Evolutionary conservation across 805 yeast genomes (phyloP), one percentile per base, ranked within the genome.

Genomic region (Wickerhamomyces strasburgensis): DNA sequence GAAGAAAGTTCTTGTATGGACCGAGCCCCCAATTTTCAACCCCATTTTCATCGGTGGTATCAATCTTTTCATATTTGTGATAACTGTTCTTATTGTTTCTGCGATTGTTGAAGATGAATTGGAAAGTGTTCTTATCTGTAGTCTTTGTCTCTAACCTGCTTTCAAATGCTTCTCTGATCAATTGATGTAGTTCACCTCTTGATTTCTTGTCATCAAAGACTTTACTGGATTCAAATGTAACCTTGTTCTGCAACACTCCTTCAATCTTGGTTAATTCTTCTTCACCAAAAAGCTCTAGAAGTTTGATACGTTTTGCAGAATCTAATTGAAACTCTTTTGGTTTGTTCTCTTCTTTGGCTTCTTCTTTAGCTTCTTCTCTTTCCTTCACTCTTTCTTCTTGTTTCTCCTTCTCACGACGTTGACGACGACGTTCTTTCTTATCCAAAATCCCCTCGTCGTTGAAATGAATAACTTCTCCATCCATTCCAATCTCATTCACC

Each of bases 121-220:
- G 70, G 51, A 89, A 80, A 1, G 76, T 70, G 53, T 86, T 83
- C 16, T 67, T 68, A 2, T 72, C 70, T 0, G 89, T 74, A 0
- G 98, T 93, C 32, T 76, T 70, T 5, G 96, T 76, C 41, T 93
- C 98, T 27, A 93, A 61, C 46, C 72, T 78, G 18, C 83, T 78
- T 31, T 77, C 70, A 58, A 87, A 93, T 0, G 84, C 82, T 38
- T 68, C 73, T 48, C 97, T 72, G 29, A 89, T 55, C 28, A 87
- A 63, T 46, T 79, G 81, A 60, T 93, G 99, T 36, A 93, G 66
- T 43, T 72, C 65, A 0, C 95, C 85, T 49, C 99, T 75, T n/a
- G 60, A 65, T 11, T 72, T 69, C 53, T 93, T 93, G 39, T 80
- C 89, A 15, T 68, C 67, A 45, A 84, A 79, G 0, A 66, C 49